A percentile compares a stretch with the other conserved stretches of the same genome.
phyloP scores from a whole-genome alignment of 2,329 filamentous ascomycete genomes.

The Hortaea sp. region DNA sequence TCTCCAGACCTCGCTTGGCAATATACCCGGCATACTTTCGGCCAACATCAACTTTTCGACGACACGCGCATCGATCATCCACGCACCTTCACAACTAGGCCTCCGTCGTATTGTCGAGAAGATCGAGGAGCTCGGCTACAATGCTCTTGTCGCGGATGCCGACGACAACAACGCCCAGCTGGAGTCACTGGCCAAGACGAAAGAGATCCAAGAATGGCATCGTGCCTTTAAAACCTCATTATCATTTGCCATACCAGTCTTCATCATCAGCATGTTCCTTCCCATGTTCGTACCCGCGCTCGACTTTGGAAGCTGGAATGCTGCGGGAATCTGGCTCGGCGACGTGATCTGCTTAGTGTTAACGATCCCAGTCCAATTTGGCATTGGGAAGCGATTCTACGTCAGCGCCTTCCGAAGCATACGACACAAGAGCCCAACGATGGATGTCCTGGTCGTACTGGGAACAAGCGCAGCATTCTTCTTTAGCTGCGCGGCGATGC shows the following conservation, averaged over 20 bases:
- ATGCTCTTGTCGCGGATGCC: slow-evolving; percentile 78
- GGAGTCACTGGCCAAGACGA: slow-evolving; percentile 90
- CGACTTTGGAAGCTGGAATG: slow-evolving; percentile 62
- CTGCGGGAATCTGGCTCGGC: slow-evolving; percentile 73
- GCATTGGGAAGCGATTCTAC: slow-evolving; percentile 91
- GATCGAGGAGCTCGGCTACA: slow-evolving; percentile 74
- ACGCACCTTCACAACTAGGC: slow-evolving; percentile 62
- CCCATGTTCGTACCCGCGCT: slow-evolving; percentile 72
- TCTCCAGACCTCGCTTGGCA: slow-evolving; percentile 58
- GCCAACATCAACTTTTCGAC: slow-evolving; percentile 64
- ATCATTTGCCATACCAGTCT: slow-evolving; percentile 78
- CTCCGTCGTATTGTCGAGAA: slow-evolving; percentile 72
- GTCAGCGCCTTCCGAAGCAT: slow-evolving; percentile 85
- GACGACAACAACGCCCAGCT: slow-evolving; percentile 96
- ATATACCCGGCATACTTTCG: slow-evolving; percentile 61
- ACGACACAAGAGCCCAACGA: slow-evolving; percentile 83
- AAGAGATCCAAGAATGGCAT: slow-evolving; percentile 90
- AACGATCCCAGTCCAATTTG: slow-evolving; percentile 91
- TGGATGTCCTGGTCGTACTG: slow-evolving; percentile 92
- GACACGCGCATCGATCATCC: slow-evolving; percentile 62
- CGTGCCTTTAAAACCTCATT: slow-evolving; percentile 68
- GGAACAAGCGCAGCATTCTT: slow-evolving; percentile 94
- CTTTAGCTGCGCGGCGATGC: slow-evolving; percentile 82
- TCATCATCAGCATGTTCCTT: slow-evolving; percentile 84
- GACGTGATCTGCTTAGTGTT: slow-evolving; percentile 75